phyloP scores from a whole-genome alignment of 345 rosid species.

The Pistacia atlantica region DNA sequence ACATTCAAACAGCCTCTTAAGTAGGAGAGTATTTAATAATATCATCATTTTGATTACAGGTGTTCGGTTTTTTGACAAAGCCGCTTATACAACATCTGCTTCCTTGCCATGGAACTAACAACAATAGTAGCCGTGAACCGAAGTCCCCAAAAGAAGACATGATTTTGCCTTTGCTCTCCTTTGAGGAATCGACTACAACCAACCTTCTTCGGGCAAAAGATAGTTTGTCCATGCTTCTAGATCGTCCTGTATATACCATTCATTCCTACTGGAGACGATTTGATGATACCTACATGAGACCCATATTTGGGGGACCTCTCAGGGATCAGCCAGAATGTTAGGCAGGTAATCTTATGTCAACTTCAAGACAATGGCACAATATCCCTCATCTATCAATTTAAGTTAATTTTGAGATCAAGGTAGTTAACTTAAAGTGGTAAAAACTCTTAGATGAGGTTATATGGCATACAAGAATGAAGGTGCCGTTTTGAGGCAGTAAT shows the following conservation, averaged over 20 bases:
- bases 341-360: conserved; percentile 2
- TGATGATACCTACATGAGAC: conserved; percentile 84
- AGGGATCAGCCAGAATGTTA: conserved; percentile 45
- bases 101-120: conserved; percentile 36
- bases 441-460: neutral
- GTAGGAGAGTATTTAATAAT: neutral
- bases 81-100: conserved; percentile 62
- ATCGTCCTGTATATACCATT: conserved; percentile 75
- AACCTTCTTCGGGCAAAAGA: conserved; percentile 72
- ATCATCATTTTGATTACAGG: conserved; percentile 42
- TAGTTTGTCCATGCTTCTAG: conserved; percentile 70
- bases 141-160: conserved; percentile 55
- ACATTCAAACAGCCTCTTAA: neutral
- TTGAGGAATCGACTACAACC: conserved; percentile 65
- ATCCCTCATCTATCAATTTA: neutral
- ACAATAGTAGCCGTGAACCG: conserved; percentile 21
- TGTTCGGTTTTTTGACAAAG: conserved; percentile 84
- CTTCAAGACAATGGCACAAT: neutral
- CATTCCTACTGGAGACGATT: conserved; percentile 90
- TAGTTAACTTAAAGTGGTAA: neutral
- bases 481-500: neutral
- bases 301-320: conserved; percentile 76
- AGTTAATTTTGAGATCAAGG: neutral
- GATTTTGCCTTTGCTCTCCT: conserved; percentile 65
- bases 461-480: neutral